phyloP scores from a whole-genome alignment of 345 rosid genomes.

The Populus tremula region DNA sequence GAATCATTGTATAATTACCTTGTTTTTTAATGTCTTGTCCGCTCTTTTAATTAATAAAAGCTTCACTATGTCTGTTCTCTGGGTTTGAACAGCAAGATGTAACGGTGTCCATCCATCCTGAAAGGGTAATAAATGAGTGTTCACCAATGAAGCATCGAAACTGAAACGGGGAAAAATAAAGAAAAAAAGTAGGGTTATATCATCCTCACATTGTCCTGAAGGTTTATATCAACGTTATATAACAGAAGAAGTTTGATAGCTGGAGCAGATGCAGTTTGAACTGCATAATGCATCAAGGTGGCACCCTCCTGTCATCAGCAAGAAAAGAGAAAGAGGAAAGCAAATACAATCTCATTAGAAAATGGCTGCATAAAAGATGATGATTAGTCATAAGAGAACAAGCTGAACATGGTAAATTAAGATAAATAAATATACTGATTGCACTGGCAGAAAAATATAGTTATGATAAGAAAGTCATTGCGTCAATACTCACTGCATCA shows the following conservation, averaged over 20 bases:
- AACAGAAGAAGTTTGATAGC: slow-evolving; percentile 73
- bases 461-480: background rate
- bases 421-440: background rate
- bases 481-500: slow-evolving; percentile 52
- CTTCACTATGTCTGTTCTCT: slow-evolving; percentile 73
- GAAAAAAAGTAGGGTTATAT: background rate
- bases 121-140: slow-evolving; percentile 13
- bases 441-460: background rate
- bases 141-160: background rate
- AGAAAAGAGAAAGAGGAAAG: slow-evolving; percentile 1
- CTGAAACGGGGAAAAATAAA: background rate
- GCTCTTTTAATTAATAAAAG: slow-evolving; percentile 83
- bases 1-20: background rate
- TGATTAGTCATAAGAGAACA: no score
- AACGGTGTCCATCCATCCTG: slow-evolving; percentile 97
- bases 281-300: slow-evolving; percentile 89
- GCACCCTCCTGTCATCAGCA: slow-evolving; percentile 70
- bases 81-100: slow-evolving; percentile 86
- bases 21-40: slow-evolving; percentile 48
- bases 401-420: background rate
- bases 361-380: background rate
- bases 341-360: background rate
- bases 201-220: slow-evolving; percentile 69
- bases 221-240: slow-evolving; percentile 76
- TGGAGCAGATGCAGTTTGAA: slow-evolving; percentile 69